Base-by-base conservation (phyloP, 768 basidiomycete genomes). In the Pisolithus orientalis region DNA sequence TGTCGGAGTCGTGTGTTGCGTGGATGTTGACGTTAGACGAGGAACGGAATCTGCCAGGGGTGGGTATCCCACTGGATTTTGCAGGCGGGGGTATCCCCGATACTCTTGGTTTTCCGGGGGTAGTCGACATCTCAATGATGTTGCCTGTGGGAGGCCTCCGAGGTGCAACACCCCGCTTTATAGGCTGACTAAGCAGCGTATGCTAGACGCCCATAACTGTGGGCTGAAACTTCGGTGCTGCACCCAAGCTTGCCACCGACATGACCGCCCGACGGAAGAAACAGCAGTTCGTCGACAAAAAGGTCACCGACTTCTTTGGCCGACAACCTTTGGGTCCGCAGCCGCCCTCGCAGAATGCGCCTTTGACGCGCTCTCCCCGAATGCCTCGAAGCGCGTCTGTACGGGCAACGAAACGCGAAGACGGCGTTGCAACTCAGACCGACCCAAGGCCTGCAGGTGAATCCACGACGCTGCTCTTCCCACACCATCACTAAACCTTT, bases 31-130 rank as follows among this genome's bases (percentile, higher is more conserved):
- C 69, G 51, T 67, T 76, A 10, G 87, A 86, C n/a, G 78, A 68
- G 16, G 88, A 85, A 55, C 87, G 80, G 44, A 82, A 77, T 60
- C 88, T 72, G 16, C 84, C 82, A 17, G 88, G 87, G 0, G 87
- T 87, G 1, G 85, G 85, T 40, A 89, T 85, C 17, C 76, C 74
- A 48, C 61, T 71, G 45, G 66, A 44, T 58, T 69, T 73, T 47
- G 76, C 77, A 47, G 79, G 76, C 29, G 77, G 72, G 21, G 77
- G 78, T 37, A 80, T 73, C 39, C 63, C 72, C 7, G 75, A 74
- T 55, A 60, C 53, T 48, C 73, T 72, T 55, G 62, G 52, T 59
- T 71, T 78, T 49, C 68, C 75, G 48, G 76, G 77, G 25, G 77
- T 76, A 32, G 64, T 66, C 39, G 75, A 66, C 71, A 79, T 77